phyloP scores from a whole-genome alignment of 225 moss, liverwort and hornwort genomes.

The Takakia lepidozioides region DNA sequence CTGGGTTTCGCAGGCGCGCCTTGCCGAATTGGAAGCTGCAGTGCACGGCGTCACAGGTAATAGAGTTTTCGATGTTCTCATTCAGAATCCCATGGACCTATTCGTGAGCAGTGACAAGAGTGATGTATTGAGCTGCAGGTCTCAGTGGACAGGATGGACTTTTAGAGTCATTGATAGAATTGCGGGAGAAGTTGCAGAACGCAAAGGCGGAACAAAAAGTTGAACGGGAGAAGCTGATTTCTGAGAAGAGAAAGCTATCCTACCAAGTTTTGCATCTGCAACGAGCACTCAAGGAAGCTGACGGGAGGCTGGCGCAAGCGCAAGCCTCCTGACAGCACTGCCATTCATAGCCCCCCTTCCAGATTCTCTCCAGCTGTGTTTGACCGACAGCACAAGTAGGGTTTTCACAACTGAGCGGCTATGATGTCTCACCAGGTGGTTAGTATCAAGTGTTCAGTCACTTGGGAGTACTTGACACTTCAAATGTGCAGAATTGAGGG shows the following conservation, averaged over 20 bases:
- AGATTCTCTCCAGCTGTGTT: too few relatives aligned
- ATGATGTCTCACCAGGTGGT: too few relatives aligned
- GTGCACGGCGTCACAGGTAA: constrained; percentile 25
- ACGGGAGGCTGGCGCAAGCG: constrained; percentile 29
- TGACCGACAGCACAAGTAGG: too few relatives aligned
- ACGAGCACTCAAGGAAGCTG: constrained; percentile 37
- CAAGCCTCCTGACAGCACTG: too few relatives aligned
- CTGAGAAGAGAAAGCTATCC: constrained; percentile 42
- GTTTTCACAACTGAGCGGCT: too few relatives aligned
- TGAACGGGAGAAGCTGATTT: constrained; percentile 33
- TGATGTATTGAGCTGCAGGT: constrained; percentile 12
- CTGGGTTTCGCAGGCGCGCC: constrained; percentile 23
- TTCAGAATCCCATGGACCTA: neutral
- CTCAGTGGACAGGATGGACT: constrained; percentile 20
- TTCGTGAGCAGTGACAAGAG: too few relatives aligned
- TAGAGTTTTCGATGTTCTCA: too few relatives aligned
- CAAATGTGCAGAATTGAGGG: too few relatives aligned
- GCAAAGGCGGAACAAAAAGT: constrained; percentile 39
- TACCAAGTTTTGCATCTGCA: constrained; percentile 41
- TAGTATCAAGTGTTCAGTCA: too few relatives aligned
- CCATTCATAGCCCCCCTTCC: too few relatives aligned
- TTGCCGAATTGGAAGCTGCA: constrained; percentile 38
- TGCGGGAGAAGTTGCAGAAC: constrained; percentile 31
- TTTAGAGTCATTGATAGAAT: constrained; percentile 26
- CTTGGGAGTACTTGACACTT: too few relatives aligned